Percentiles rank a stretch among this genome's conserved stretches.
phyloP scores from a whole-genome alignment of 805 yeast species.

The Suhomyces sp. region DNA sequence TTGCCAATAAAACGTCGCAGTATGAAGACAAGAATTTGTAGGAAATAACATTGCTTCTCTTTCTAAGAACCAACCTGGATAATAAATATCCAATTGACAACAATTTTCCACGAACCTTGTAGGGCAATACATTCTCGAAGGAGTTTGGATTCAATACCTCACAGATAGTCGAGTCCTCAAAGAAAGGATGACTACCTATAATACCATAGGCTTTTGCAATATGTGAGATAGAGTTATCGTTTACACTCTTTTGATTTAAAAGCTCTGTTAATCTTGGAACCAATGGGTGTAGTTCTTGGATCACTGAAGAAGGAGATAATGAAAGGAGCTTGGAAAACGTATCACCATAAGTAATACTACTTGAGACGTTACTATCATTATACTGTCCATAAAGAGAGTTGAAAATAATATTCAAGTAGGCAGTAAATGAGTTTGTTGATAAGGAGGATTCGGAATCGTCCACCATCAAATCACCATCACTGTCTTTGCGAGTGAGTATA shows the following conservation, averaged over 20 bases:
- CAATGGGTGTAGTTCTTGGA: slow-evolving; percentile 17
- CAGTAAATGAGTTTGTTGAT: slow-evolving; percentile 10
- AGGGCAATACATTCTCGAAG: slow-evolving; percentile 8
- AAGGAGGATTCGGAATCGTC: not conserved
- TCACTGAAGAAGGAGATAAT: slow-evolving; percentile 25
- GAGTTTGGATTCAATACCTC: slow-evolving; percentile 7
- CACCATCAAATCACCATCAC: slow-evolving; percentile 1
- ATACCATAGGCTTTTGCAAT: slow-evolving; percentile 49
- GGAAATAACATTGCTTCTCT: slow-evolving; percentile 8
- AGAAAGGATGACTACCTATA: slow-evolving; percentile 41
- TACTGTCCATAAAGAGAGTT: slow-evolving; percentile 31
- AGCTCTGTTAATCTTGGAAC: slow-evolving; percentile 22
- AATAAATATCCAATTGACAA: slow-evolving; percentile 43
- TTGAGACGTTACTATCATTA: slow-evolving; percentile 9
- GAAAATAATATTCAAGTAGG: slow-evolving; percentile 33
- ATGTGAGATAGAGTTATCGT: slow-evolving; percentile 23
- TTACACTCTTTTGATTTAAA: slow-evolving; percentile 17
- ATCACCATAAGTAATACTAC: slow-evolving; percentile 30
- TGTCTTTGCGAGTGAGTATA: slow-evolving; percentile 11
- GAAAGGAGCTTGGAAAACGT: slow-evolving; percentile 32
- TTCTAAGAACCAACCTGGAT: slow-evolving; percentile 43
- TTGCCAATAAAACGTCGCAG: slow-evolving; percentile 2
- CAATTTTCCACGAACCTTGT: slow-evolving; percentile 17
- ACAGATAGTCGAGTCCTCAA: slow-evolving; percentile 7
- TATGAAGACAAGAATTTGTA: slow-evolving; percentile 1